Base-by-base conservation (phyloP, 495 filamentous ascomycete genomes). In the Jackrogersella minutella region DNA sequence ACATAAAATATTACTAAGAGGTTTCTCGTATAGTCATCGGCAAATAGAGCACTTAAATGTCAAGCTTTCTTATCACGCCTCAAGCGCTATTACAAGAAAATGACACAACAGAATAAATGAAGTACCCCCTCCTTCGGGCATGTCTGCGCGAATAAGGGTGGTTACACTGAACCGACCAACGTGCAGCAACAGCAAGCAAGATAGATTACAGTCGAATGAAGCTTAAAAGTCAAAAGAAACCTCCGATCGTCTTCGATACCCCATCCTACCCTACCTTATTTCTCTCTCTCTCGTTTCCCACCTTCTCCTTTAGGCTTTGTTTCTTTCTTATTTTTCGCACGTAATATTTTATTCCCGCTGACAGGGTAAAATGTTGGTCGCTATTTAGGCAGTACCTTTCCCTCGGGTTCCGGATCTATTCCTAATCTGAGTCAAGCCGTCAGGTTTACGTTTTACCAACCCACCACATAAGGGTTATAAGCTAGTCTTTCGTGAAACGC, bases 211-310 rank as follows among this genome's bases (percentile, higher is more conserved):
- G 61, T 64, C 66, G 39, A 62, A 62, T 30, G 66, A 69, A 69
- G 66, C 66, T 69, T 69, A 69, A 69, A 69, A 69, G 66, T 52
- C 66, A 69, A 69, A 69, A 69, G 66, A 69, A 69, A 69, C 66
- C 61, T 64, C 66, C 66, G 66, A 69, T 69, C 66, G 57, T 24
- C 41, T 40, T 47, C 56, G 26, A 62, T 64, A 56, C 54, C 34
- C 55, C 55, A 61, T 46, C 55, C 41, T 19, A 61, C 58, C 58
- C 52, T 59, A 58, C 50, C 51, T 58, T 64, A 57, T 51, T 61
- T 56, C 26, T 30, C 7, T 3, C 7, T 40, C 14, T 44, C 24
- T 33, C n/a, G n/a, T n/a, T n/a, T 58, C 41, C 13, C 60, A 69
- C 66, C 66, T 69, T 64, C 60, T 65, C 51, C n/a, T 40, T 69